These are phyloP conservation scores for Mycena belliarum DNA, from an alignment of 768 basidiomycete species.

Conservation along the genomic window DNA sequence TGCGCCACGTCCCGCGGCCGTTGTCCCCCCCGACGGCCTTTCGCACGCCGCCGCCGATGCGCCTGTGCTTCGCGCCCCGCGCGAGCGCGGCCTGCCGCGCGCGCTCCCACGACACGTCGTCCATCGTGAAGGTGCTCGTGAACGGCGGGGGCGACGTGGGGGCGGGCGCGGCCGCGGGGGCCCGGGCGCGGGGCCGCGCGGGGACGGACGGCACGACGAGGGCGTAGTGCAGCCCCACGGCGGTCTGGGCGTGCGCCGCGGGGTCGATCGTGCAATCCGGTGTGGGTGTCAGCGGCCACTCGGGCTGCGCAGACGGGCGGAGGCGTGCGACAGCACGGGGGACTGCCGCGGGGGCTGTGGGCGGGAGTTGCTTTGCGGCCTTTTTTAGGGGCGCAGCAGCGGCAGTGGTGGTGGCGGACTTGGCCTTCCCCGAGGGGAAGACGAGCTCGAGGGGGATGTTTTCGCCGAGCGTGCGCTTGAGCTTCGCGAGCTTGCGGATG, in stretches of 20 bases:
- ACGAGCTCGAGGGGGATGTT: conserved; percentile 52
- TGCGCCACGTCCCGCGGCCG: conserved; percentile 21
- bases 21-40: conserved; percentile 11
- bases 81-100: conserved; percentile 13
- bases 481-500: conserved; percentile 49
- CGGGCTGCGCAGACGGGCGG: background rate
- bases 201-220: conserved; percentile 10
- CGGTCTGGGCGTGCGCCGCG: conserved; percentile 5
- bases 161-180: background rate
- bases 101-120: conserved; percentile 18
- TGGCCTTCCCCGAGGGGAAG: conserved; percentile 22
- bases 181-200: background rate
- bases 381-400: background rate
- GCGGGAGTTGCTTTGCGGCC: background rate
- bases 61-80: background rate
- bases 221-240: conserved; percentile 21
- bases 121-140: conserved; percentile 13
- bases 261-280: conserved; percentile 10
- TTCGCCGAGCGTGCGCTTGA: conserved; percentile 53
- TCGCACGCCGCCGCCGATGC: conserved; percentile 9
- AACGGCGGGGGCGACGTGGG: conserved; percentile 19
- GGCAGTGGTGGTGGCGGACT: background rate
- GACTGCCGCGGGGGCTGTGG: background rate
- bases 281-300: conserved; percentile 15
- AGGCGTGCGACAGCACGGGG: background rate